Conservation (phyloP, 129 eudicot species). For the Helianthus annuus region DNA sequence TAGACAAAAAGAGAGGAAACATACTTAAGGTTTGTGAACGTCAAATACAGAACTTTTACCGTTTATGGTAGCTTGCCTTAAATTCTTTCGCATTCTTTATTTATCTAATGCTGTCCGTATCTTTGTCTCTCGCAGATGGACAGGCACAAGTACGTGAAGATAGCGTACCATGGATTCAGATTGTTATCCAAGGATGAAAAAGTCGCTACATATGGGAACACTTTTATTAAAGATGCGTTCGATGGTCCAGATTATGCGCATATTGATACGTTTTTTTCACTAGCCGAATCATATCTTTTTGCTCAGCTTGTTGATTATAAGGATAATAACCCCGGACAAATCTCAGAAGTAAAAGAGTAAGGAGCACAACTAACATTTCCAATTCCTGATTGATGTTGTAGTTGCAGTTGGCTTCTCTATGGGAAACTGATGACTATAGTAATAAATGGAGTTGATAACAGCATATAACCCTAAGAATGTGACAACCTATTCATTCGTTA, state of each 20-base stretch:
- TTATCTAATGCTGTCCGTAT: too few species aligned
- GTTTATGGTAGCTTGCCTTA: conserved; percentile 2
- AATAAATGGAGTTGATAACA: neutral
- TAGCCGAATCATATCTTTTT: conserved; percentile 91
- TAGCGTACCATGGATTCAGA: too few species aligned
- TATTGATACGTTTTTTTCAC: too few species aligned
- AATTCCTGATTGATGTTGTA: conserved; percentile 21
- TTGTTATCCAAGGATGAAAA: too few species aligned
- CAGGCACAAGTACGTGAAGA: too few species aligned
- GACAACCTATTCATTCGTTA: neutral
- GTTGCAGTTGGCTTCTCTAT: conserved; percentile 9
- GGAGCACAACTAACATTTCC: conserved; percentile 26
- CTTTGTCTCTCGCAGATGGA: too few species aligned
- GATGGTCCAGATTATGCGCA: too few species aligned
- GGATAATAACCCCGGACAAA: conserved; percentile 71
- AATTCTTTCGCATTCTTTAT: too few species aligned
- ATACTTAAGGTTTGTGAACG: conserved; percentile 72
- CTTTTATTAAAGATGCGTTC: too few species aligned
- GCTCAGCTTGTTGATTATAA: conserved; percentile 94
- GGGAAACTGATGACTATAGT: conserved; percentile 12
- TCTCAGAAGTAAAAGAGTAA: conserved; percentile 73
- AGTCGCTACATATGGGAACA: too few species aligned
- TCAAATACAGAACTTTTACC: neutral
- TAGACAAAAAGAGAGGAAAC: conserved; percentile 93
- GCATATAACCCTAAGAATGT: neutral